Evolutionary conservation across 768 basidiomycete species (phyloP).

Genomic region (Macrolepiota dolichaula): DNA sequence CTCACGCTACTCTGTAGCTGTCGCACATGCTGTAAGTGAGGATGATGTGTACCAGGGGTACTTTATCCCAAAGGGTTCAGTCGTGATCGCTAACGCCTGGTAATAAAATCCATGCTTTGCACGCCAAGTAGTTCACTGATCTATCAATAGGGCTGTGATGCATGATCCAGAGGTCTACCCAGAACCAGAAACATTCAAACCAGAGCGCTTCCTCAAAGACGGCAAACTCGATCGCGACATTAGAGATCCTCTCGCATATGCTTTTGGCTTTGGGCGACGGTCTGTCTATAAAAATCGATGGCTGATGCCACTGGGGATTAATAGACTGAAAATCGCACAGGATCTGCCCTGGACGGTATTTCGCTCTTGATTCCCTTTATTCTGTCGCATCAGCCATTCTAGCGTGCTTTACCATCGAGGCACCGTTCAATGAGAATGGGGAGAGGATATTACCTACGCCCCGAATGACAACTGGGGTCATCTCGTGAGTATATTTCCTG

Average conservation of each 20-base stretch:
- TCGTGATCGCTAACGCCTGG: background rate
- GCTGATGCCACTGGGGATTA: background rate
- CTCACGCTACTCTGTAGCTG: background rate
- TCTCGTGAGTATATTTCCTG: background rate
- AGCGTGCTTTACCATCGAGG: constrained; percentile 14
- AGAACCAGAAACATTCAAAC: constrained; percentile 29
- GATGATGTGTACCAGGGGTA: constrained; percentile 15
- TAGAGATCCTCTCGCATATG: constrained; percentile 9
- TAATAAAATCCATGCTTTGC: background rate
- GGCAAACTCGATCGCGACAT: constrained; percentile 15
- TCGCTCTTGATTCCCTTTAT: constrained; percentile 12
- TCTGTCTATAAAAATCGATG: background rate
- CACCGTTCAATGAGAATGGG: constrained; percentile 3
- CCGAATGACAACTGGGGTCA: background rate
- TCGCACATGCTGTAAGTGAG: constrained; percentile 14
- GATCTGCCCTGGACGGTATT: constrained; percentile 16
- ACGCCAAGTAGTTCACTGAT: background rate
- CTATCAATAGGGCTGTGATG: constrained; percentile 24
- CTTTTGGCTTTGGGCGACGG: constrained; percentile 25
- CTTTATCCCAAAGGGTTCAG: constrained; percentile 1
- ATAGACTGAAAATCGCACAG: background rate
- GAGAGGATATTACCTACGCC: no score
- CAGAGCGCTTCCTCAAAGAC: constrained; percentile 25
- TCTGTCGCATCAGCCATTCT: constrained; percentile 9
- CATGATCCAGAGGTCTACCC: constrained; percentile 28